Base-by-base conservation (phyloP, 768 basidiomycete species). In the Termitomyces sp. region DNA sequence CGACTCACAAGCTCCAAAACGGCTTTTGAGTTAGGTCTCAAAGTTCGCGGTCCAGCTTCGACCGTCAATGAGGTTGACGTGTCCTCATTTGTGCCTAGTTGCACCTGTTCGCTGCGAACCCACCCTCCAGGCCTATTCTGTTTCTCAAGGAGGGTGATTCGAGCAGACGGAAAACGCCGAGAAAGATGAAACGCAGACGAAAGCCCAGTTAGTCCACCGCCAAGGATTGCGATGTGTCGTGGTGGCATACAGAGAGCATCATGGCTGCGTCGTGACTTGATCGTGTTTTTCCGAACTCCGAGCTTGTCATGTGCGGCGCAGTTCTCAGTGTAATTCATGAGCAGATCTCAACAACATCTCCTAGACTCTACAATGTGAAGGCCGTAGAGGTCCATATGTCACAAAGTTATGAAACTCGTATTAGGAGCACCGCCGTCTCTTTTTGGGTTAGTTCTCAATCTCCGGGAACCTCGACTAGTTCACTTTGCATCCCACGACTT, bases 41-140 rank as follows among this genome's bases (percentile, higher is more conserved):
- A 75, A 16, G 92, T 95, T 43, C 95, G 77, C 28, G 96, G 95
- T 1, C 96, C 96, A 26, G 83, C 79, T 75, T 99, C 96, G 5
- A 98, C 75, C 4, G 91, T 68, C 10, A 94, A 79, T 13, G 73
- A 75, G 7, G 68, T 69, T 49, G 63, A 51, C 18, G 38, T 20
- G 48, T 50, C 33, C n/a, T 43, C 48, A 32, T 57, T 57, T 43
- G 49, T 35, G 63, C 66, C 67, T 9, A 90, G 63, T 8, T 73
- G 63, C 23, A 87, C 77, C 18, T 80, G 79, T 57, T 85, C 79
- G 51, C 82, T 89, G 55, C 74, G 77, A 0, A 93, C 82, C 95
- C 95, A 98, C n/a, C 96, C 96, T 13, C 96, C 96, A 5, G 89
- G 70, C 2, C 84, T 76, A 1, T 71, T 51, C 8, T 82, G 73